Percentiles rank a stretch among this genome's conserved stretches.
phyloP scores from a whole-genome alignment of 2,329 filamentous ascomycete species.

The Verticillium nubilum region DNA sequence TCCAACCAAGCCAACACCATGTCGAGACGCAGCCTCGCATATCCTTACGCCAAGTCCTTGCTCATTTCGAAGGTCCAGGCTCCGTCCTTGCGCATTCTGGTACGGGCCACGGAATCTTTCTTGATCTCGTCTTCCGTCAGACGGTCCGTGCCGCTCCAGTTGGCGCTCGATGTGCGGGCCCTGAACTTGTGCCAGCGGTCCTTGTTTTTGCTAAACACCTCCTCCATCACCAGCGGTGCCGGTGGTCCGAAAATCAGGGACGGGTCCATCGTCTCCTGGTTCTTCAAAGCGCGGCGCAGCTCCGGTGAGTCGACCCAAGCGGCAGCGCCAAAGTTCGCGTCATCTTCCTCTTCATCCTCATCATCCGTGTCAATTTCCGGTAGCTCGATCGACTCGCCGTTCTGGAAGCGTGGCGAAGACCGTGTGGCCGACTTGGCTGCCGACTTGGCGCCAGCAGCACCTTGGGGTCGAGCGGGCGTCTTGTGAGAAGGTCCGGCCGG shows the following conservation, averaged over 20 bases:
- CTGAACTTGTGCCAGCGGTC: conserved; percentile 84
- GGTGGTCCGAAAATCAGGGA: conserved; percentile 85
- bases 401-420: conserved; percentile 80
- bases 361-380: conserved; percentile 96
- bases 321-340: conserved; percentile 55
- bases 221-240: conserved; percentile 86
- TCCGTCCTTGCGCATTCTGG: conserved; percentile 74
- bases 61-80: conserved; percentile 72
- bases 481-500: conserved; percentile 55
- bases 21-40: neutral
- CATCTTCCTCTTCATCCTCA: conserved; percentile 60
- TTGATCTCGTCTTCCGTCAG: conserved; percentile 85
- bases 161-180: conserved; percentile 85
- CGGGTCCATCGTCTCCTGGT: conserved; percentile 82
- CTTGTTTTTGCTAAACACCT: conserved; percentile 88
- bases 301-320: conserved; percentile 88
- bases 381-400: conserved; percentile 84
- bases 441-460: conserved; percentile 43
- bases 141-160: conserved; percentile 79
- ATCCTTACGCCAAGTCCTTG: conserved; percentile 35
- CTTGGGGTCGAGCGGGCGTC: conserved; percentile 58
- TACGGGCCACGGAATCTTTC: conserved; percentile 72
- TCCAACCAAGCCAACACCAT: neutral
- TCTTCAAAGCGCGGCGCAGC: conserved; percentile 66
- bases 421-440: conserved; percentile 46